A percentile compares a stretch with the other conserved stretches of the same genome.
Conservation (phyloP, 345 rosid species). For the Durio zibethinus region DNA sequence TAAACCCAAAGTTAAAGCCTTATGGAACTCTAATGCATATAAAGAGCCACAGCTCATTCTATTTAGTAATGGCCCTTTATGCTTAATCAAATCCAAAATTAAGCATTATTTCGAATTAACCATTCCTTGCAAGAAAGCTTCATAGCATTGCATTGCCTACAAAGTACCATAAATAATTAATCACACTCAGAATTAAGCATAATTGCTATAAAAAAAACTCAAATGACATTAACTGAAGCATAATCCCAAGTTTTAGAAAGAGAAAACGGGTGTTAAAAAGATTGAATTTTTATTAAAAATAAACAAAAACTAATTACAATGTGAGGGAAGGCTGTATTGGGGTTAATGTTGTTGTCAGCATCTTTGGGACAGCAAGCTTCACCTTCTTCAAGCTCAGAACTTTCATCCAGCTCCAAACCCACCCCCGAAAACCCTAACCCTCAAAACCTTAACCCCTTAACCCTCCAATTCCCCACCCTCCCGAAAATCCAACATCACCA, state of each 20-base stretch:
- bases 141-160: conserved; percentile 13
- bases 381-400: conserved; percentile 71
- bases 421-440: conserved; percentile 21
- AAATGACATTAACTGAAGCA: conserved; percentile 14
- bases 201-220: conserved; percentile 8
- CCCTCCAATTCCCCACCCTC: conserved; percentile 31
- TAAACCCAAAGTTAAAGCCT: background rate
- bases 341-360: conserved; percentile 44
- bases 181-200: conserved; percentile 1
- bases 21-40: conserved; percentile 1
- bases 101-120: conserved; percentile 1
- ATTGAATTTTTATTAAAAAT: background rate
- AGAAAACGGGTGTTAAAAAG: background rate
- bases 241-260: background rate
- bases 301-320: conserved; percentile 45
- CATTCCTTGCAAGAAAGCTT: background rate
- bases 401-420: conserved; percentile 44
- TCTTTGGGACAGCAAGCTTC: conserved; percentile 44
- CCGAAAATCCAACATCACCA: conserved; percentile 63
- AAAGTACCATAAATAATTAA: background rate
- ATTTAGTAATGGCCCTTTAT: background rate
- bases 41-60: background rate
- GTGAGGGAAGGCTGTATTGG: conserved; percentile 61
- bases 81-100: conserved; percentile 9
- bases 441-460: conserved; percentile 32